These are phyloP conservation scores for Parasarocladium wereldwijsianum DNA, from an alignment of 2,329 filamentous ascomycete species.

Conservation along the genomic window DNA sequence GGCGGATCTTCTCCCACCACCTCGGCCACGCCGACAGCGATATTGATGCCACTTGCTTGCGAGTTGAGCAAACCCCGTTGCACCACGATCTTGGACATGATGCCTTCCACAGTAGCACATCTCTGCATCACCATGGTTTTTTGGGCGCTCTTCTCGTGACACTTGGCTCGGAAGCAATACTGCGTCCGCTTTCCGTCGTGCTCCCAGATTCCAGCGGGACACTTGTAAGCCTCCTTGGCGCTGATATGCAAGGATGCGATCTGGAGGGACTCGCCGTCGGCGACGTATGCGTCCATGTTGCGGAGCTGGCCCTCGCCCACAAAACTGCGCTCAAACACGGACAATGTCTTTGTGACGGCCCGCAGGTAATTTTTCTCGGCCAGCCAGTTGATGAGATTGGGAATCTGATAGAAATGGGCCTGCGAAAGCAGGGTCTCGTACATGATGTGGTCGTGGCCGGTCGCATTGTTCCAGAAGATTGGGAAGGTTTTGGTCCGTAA, in stretches of 20 bases:
- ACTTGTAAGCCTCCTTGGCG: background rate
- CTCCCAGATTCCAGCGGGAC: conserved; percentile 3
- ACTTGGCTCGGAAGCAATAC: too few relatives aligned
- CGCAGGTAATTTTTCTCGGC: conserved; percentile 5
- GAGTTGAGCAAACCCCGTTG: too few relatives aligned
- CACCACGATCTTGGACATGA: too few relatives aligned
- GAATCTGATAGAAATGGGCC: conserved; percentile 17
- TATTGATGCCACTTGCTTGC: too few relatives aligned
- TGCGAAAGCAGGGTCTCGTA: conserved; percentile 19
- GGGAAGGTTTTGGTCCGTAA: conserved; percentile 18
- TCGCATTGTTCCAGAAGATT: conserved; percentile 15
- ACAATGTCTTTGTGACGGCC: conserved; percentile 1
- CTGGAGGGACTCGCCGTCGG: background rate
- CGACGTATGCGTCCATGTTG: conserved; percentile 3
- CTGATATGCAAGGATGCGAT: background rate
- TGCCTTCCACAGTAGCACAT: too few relatives aligned
- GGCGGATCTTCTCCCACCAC: too few relatives aligned
- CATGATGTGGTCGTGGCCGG: conserved; percentile 17
- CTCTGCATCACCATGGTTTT: too few relatives aligned
- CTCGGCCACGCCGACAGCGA: too few relatives aligned
- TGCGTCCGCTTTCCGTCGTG: conserved; percentile 6
- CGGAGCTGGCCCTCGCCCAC: conserved; percentile 4
- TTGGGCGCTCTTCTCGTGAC: too few relatives aligned
- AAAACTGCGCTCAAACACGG: conserved; percentile 1
- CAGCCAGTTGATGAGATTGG: conserved; percentile 13